Percentiles rank a stretch among this genome's conserved stretches.
Conservation (phyloP, 2,329 filamentous ascomycete species). For the Amphichorda felina region DNA sequence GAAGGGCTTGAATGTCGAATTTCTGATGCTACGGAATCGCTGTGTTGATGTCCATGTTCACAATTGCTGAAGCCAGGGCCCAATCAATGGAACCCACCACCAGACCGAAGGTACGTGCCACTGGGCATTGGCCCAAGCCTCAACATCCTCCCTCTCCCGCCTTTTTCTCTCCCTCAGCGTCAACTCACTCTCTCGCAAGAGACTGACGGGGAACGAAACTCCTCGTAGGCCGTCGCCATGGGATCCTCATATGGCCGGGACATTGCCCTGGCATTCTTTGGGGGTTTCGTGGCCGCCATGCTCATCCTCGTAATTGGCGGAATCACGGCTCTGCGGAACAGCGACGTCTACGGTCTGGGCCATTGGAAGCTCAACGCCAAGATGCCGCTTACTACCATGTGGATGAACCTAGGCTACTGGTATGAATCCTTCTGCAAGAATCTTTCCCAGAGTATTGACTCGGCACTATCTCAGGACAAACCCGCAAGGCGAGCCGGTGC, state of each 20-base stretch:
- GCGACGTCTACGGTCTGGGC: conserved; percentile 33
- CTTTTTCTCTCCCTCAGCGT: too few species aligned
- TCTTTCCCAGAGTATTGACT: too few species aligned
- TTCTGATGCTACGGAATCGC: too few species aligned
- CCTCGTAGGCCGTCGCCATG: neutral
- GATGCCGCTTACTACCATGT: conserved; percentile 36
- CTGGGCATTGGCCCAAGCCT: too few species aligned
- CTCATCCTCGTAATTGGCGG: conserved; percentile 7
- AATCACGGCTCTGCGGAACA: conserved; percentile 11
- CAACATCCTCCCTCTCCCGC: too few species aligned
- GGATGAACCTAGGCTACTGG: conserved; percentile 55
- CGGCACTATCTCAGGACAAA: too few species aligned
- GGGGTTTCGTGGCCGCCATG: conserved; percentile 11
- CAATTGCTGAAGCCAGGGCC: too few species aligned
- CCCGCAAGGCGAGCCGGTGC: conserved; percentile 14
- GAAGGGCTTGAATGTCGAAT: too few species aligned
- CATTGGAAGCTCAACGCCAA: conserved; percentile 43
- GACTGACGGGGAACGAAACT: neutral
- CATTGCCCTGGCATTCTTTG: conserved; percentile 15
- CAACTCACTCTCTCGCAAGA: neutral
- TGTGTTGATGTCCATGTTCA: too few species aligned
- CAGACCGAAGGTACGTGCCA: too few species aligned
- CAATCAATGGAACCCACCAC: too few species aligned
- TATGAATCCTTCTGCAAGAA: conserved; percentile 20
- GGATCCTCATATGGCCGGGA: conserved; percentile 6